Evolutionary conservation across 768 basidiomycete species (phyloP).

Genomic region (Trametes sanguinea): DNA sequence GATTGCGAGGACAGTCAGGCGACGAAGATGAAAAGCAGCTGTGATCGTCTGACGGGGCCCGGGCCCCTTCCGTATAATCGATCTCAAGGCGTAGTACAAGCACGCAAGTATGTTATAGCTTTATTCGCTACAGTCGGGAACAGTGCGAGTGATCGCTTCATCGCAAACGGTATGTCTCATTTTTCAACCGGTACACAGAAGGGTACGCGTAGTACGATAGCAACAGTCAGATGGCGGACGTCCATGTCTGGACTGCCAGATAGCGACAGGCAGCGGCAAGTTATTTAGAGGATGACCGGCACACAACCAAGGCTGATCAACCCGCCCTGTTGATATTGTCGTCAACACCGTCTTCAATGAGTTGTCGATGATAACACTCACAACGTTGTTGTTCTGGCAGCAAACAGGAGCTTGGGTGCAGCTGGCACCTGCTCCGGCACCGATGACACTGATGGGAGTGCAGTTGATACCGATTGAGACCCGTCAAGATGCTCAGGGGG

Average conservation of each 20-base stretch:
- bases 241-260: not conserved
- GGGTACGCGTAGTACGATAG: not conserved
- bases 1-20: too few relatives aligned
- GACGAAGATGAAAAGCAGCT: too few relatives aligned
- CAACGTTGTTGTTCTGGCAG: constrained; percentile 27
- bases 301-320: constrained; percentile 25
- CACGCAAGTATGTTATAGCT: too few relatives aligned
- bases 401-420: constrained; percentile 24
- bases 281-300: constrained; percentile 18
- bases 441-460: constrained; percentile 27
- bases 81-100: too few relatives aligned
- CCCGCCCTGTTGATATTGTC: constrained; percentile 22
- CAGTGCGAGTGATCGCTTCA: too few relatives aligned
- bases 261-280: not conserved
- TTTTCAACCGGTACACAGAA: too few relatives aligned
- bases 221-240: not conserved
- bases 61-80: too few relatives aligned
- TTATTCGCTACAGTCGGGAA: too few relatives aligned
- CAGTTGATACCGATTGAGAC: constrained; percentile 25
- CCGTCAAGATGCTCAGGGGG: constrained; percentile 14
- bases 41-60: too few relatives aligned
- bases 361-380: constrained; percentile 21
- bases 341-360: constrained; percentile 10
- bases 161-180: too few relatives aligned
- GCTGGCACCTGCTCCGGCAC: constrained; percentile 5